Percentiles rank a stretch among this genome's conserved stretches.
Conservation (phyloP, 257 asterid genomes). For the Solanum piurae region DNA sequence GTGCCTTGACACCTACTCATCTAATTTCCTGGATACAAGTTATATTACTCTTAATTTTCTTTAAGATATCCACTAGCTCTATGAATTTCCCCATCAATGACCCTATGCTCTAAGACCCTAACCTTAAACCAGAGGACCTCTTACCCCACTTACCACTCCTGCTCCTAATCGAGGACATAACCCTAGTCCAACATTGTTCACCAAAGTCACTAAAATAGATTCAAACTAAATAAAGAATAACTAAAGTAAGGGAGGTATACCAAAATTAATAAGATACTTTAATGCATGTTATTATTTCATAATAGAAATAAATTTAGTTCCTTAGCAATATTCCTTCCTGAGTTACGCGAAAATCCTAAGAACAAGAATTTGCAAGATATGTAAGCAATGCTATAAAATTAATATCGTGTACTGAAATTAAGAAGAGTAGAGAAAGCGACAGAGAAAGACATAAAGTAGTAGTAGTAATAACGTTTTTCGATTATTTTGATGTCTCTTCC, state of each 20-base stretch:
- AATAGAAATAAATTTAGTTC: not conserved
- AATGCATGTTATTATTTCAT: too few species aligned
- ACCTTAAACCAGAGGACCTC: not conserved
- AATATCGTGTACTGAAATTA: not conserved
- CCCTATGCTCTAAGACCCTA: not conserved
- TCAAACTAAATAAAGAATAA: not conserved
- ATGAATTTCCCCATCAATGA: not conserved
- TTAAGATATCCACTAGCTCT: not conserved
- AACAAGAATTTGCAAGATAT: not conserved
- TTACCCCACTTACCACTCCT: not conserved
- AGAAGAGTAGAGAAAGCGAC: not conserved
- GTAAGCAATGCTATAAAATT: not conserved
- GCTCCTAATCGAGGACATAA: not conserved
- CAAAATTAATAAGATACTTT: not conserved
- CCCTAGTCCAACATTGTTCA: not conserved
- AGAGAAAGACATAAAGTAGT: not conserved
- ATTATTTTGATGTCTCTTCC: not conserved
- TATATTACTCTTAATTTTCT: not conserved
- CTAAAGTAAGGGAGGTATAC: not conserved
- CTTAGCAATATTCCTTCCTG: not conserved
- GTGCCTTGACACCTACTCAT: not conserved
- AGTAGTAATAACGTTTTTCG: not conserved
- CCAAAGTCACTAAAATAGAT: too few species aligned
- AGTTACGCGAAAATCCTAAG: not conserved
- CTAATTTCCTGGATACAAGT: not conserved